Base-by-base conservation (phyloP, 164 flowering plant genomes). In the Pachysandra terminalis region DNA sequence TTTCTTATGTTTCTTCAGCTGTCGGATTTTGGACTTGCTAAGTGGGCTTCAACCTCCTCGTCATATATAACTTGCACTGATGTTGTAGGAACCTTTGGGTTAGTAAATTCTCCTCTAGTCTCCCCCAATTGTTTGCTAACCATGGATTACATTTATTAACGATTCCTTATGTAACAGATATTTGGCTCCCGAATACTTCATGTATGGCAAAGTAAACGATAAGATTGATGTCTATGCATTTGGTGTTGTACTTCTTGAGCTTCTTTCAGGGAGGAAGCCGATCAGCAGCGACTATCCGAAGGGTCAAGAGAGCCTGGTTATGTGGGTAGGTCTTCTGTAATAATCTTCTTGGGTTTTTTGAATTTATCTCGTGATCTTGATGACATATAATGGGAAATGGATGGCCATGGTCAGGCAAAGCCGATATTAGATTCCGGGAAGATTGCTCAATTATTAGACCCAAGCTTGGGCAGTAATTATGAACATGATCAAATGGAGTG, bases 41-140 rank as follows among this genome's bases (percentile, higher is more conserved):
- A 78, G 69, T 84, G 96, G 96, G 91, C 92, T 56, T 78, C 97
- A 27, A 74, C 77, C 54, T 74, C 88, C 32, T 75, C 93, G 22
- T 61, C 94, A 22, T 84, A 89, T 60, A 81, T 82, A 66, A 83
- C 83, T 19, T 93, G 91, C 84, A 76, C 83, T 1, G 98, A 96
- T 82, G 96, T 96, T 68, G 88, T 93, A 16, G 98, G 99, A 68
- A 96, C 99, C 7, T 96, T 96, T 59, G 99, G 98, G 98, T 93
- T 37, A 56, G 93, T 81, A 53, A 14, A 64, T 64, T 28, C 17
- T 26, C 53, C 26, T 59, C 22, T 22, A 19, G 10, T 14, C 37
- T 57, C 52, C 53, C 2, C 27, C 7, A 61, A 14, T 24, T 32
- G 19, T 27, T 48, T 19, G 19, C 27, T 57, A 12, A 25, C 14